phyloP scores from a whole-genome alignment of 2,329 filamentous ascomycete genomes.

The Fusarium multiceps region DNA sequence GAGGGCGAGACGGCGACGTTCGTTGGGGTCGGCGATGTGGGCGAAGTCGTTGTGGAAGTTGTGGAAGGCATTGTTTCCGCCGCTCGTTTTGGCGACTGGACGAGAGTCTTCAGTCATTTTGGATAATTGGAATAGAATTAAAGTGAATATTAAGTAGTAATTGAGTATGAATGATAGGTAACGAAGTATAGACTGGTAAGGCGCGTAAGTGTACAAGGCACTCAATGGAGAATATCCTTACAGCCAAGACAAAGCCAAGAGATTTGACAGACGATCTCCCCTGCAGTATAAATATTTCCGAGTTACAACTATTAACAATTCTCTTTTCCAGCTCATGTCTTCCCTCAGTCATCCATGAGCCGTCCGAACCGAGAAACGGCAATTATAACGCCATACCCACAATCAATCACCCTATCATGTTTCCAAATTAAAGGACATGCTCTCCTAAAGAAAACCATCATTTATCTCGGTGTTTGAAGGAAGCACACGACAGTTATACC shows the following conservation, averaged over 20 bases:
- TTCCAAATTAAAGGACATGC: conserved; percentile 10
- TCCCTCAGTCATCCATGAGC: not conserved
- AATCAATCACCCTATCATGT: conserved; percentile 7
- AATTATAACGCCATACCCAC: not conserved
- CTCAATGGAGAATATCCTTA: conserved; percentile 21
- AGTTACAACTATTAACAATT: not conserved
- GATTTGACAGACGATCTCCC: not conserved
- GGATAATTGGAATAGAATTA: not conserved
- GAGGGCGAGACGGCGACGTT: conserved; percentile 81
- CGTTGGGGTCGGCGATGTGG: conserved; percentile 76
- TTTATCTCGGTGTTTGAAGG: conserved; percentile 29
- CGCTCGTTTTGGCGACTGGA: conserved; percentile 61
- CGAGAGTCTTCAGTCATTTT: conserved; percentile 30
- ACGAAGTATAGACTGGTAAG: not conserved
- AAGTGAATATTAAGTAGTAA: conserved; percentile 5
- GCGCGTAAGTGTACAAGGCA: not conserved
- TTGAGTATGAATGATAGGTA: not conserved
- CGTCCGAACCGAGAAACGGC: conserved; percentile 31
- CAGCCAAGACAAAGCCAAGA: conserved; percentile 28
- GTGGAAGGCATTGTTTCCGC: conserved; percentile 77
- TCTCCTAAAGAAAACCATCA: not conserved
- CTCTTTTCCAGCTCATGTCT: not conserved
- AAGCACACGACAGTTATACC: conserved; percentile 31
- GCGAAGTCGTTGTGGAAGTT: conserved; percentile 81
- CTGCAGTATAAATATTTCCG: conserved; percentile 20